Base-by-base conservation (phyloP, 2,329 filamentous ascomycete species). In the Aspergillus jensenii region DNA sequence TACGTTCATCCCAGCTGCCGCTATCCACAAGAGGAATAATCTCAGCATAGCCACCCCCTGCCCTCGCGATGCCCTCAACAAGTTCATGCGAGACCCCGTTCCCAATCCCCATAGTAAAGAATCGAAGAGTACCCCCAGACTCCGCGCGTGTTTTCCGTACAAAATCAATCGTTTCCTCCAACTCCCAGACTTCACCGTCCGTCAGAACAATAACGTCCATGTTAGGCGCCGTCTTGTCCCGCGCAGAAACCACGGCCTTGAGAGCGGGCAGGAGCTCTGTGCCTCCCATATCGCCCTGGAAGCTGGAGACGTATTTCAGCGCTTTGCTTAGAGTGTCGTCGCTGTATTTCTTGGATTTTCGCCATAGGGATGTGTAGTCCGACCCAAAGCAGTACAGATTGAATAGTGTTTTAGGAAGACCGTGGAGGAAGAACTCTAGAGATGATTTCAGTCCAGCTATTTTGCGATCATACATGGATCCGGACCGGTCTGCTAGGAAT, bases 331-430 rank as follows among this genome's bases (percentile, higher is more conserved):
- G 68, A 0, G 71, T 79, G 0, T 76, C 70, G 23, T 79, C 74
- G 55, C 73, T 75, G 58, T 84, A 86, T 0, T 71, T 70, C 48
- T 73, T 71, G 2, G 82, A 84, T 27, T 76, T 74, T 0, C 70
- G 49, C 76, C 79, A 86, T 6, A 86, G 71, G 52, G 83, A 82
- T 1, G 65, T 60, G 59, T 78, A 74, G 0, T 6, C 39, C 1
- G 70, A 77, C 12, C 87, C 87, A 52, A 90, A 90, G 4, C 85
- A 87, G 68, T 84, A 87, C 54, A 90, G 87, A 67, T 90, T 90
- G 78, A 90, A 90, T 65, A 84, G 84, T 60, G 83, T 78, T 5
- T 86, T 85, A 0, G 86, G 86, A 2, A 90, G 75, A 0, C 85
- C 88, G 67, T 87, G 88, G 56, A 90, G 74, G 63, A 90, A 89